Conservation (phyloP, 1,284 basidiomycete species). For the Macrocystidia cucumis region DNA sequence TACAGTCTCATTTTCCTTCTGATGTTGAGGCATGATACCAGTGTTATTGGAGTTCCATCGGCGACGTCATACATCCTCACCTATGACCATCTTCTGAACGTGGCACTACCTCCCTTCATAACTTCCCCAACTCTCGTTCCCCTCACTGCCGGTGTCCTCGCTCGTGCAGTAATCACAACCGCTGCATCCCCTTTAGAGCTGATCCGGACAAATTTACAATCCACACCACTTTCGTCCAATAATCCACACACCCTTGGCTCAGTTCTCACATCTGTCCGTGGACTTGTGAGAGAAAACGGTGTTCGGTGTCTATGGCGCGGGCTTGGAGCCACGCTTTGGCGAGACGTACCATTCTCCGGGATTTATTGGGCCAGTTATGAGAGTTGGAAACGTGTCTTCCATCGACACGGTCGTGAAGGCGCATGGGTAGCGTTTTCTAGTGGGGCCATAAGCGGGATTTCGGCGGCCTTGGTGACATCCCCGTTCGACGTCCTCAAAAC, state of each 20-base stretch:
- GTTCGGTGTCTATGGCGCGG: conserved; percentile 81
- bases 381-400: conserved; percentile 49
- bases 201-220: conserved; percentile 90
- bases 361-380: conserved; percentile 86
- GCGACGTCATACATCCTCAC: conserved; percentile 95
- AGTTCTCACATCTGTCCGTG: conserved; percentile 55
- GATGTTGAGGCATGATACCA: conserved; percentile 29
- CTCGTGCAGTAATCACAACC: conserved; percentile 76
- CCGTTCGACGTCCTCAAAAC: conserved; percentile 98
- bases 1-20: conserved; percentile 5
- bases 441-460: conserved; percentile 74
- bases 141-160: conserved; percentile 76
- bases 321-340: conserved; percentile 87
- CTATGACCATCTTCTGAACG: conserved; percentile 83
- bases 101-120: conserved; percentile 49
- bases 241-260: conserved; percentile 71
- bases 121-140: conserved; percentile 59
- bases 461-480: conserved; percentile 86
- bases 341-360: conserved; percentile 96
- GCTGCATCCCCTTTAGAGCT: conserved; percentile 89
- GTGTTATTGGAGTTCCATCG: conserved; percentile 88
- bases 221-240: conserved; percentile 62
- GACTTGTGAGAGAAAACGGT: conserved; percentile 58
- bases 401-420: conserved; percentile 47
- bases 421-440: conserved; percentile 74